A percentile compares a stretch with the other conserved stretches of the same genome.
phyloP scores from a whole-genome alignment of 176 grass and related monocot species.

The Puccinellia tenuiflora region DNA sequence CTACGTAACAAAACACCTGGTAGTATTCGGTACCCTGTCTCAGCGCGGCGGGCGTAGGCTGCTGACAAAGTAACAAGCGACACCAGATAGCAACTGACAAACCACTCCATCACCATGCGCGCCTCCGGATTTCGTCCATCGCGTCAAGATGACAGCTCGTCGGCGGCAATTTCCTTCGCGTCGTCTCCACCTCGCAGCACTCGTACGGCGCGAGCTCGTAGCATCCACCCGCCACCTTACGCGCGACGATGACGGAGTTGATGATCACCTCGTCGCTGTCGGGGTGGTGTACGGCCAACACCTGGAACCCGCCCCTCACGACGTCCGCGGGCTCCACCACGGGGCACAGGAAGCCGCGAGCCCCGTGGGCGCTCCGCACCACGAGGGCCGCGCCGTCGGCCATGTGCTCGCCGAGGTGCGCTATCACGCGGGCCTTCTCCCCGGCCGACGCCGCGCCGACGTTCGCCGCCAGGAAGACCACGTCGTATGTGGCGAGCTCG shows the following conservation, averaged over 20 bases:
- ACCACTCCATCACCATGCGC: neutral
- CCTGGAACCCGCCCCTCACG: slow-evolving; percentile 36
- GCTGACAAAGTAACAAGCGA: too few relatives aligned
- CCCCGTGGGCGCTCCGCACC: slow-evolving; percentile 55
- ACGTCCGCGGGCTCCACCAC: slow-evolving; percentile 38
- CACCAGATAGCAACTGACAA: too few relatives aligned
- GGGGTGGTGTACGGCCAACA: slow-evolving; percentile 45
- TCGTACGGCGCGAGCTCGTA: neutral
- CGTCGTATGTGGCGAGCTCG: slow-evolving; percentile 30
- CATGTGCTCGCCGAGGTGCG: slow-evolving; percentile 48
- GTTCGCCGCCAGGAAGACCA: slow-evolving; percentile 54
- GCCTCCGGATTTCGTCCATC: neutral
- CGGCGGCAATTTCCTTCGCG: neutral
- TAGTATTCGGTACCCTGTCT: too few relatives aligned
- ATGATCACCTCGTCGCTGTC: slow-evolving; percentile 36
- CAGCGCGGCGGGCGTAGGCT: too few relatives aligned
- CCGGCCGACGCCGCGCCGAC: slow-evolving; percentile 32
- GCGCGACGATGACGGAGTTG: slow-evolving; percentile 50
- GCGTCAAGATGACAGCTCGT: slow-evolving; percentile 1
- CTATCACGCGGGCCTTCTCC: slow-evolving; percentile 30
- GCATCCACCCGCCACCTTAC: slow-evolving; percentile 15
- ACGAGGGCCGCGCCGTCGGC: slow-evolving; percentile 30
- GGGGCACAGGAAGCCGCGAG: slow-evolving; percentile 51
- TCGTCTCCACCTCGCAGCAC: slow-evolving; percentile 23
- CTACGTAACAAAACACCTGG: too few relatives aligned